Evolutionary conservation across 495 filamentous ascomycete species (phyloP).

Genomic region (Penicillium parvum): DNA sequence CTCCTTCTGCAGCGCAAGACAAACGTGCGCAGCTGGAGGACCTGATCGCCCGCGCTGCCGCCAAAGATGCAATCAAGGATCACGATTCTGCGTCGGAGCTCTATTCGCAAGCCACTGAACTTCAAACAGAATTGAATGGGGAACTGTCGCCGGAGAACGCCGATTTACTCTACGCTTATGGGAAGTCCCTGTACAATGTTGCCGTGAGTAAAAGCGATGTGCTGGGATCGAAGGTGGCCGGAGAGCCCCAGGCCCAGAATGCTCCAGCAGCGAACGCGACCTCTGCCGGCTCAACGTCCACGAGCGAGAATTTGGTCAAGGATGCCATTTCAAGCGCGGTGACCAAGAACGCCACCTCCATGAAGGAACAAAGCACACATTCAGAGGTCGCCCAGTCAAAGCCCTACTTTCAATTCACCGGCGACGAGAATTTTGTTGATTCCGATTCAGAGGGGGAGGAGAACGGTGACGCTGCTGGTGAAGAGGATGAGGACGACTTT

Average conservation of each 20-base stretch:
- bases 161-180: constrained; percentile 89
- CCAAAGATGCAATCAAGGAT: constrained; percentile 79
- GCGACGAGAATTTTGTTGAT: constrained; percentile 87
- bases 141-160: constrained; percentile 87
- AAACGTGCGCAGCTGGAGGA: constrained; percentile 32
- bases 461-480: constrained; percentile 36
- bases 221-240: constrained; percentile 73
- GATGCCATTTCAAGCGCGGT: constrained; percentile 23
- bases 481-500: constrained; percentile 80
- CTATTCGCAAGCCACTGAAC: constrained; percentile 81
- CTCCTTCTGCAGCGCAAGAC: constrained; percentile 12
- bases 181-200: constrained; percentile 85
- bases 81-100: constrained; percentile 78
- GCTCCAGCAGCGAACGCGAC: constrained; percentile 11
- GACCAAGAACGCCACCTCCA: constrained; percentile 33
- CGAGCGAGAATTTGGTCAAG: constrained; percentile 23
- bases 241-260: constrained; percentile 43
- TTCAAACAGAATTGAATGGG: constrained; percentile 88
- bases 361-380: constrained; percentile 34
- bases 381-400: constrained; percentile 47
- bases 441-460: constrained; percentile 66
- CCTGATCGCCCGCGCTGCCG: constrained; percentile 55
- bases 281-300: constrained; percentile 13
- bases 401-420: constrained; percentile 84
- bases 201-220: constrained; percentile 93